phyloP scores from a whole-genome alignment of 768 basidiomycete genomes.

The Trametes punicea region DNA sequence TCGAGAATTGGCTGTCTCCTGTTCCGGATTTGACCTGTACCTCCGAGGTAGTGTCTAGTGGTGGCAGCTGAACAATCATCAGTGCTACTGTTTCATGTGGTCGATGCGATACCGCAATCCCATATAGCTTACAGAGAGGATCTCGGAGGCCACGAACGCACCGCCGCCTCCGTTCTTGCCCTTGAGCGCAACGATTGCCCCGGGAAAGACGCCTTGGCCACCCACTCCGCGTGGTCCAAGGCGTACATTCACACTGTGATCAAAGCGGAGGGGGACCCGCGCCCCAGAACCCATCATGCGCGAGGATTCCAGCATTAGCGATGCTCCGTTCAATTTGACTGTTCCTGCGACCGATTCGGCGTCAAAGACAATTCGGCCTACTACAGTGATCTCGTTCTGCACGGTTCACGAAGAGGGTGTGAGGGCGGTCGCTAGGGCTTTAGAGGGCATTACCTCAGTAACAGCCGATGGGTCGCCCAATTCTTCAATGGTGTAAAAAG shows the following conservation, averaged over 20 bases:
- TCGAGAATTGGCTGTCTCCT: constrained; percentile 49
- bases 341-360: constrained; percentile 51
- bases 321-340: constrained; percentile 69
- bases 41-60: constrained; percentile 33
- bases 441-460: constrained; percentile 43
- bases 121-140: constrained; percentile 63
- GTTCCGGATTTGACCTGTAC: constrained; percentile 36
- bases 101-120: background rate
- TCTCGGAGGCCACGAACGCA: constrained; percentile 79
- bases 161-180: constrained; percentile 91
- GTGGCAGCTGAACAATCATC: constrained; percentile 28
- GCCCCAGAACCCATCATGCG: constrained; percentile 69
- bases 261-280: constrained; percentile 69
- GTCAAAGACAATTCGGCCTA: constrained; percentile 43
- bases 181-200: constrained; percentile 79
- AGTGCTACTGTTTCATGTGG: background rate
- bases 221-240: constrained; percentile 59
- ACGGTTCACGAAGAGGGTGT: constrained; percentile 18
- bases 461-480: constrained; percentile 70
- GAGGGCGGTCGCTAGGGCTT: background rate
- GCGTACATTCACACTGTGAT: constrained; percentile 60
- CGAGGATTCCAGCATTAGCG: constrained; percentile 80
- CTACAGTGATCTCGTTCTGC: constrained; percentile 32
- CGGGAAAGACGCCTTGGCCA: constrained; percentile 80
- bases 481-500: constrained; percentile 68